Evolutionary conservation across 2,329 filamentous ascomycete species (phyloP), one percentile per base, ranked within the genome.

Genomic region (Clonostachys rhizophaga): DNA sequence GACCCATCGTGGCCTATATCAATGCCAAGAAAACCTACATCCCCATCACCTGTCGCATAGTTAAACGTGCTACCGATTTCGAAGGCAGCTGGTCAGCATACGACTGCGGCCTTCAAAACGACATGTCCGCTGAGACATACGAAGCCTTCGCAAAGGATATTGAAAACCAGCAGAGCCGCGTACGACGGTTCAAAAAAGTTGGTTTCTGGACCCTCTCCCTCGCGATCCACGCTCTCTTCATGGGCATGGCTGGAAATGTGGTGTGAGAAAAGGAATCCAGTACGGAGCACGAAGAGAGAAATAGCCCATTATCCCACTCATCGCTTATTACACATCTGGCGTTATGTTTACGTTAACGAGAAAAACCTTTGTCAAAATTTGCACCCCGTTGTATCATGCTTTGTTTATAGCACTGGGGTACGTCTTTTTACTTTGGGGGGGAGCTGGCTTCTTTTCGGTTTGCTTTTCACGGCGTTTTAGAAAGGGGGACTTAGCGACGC

Each of bases 1-100:
- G 94, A 5, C 94, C 94, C 14, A 99, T 99, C 51, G 91, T 99
- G 39, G 94, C 94, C 7, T 99, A 97, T 65, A 97, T 99, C 68
- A 99, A 99, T 67, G 89, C 90, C 40, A 89, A 91, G 64, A 86
- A 86, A 61, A 95, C 92, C 0, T 97, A 96, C 60, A 97, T 99
- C 40, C 94, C 94, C 24, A 90, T 99, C 58, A 88, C 86, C 57
- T 97, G 94, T 69, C 87, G 92, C 50, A 89, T 99, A 43, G 90
- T 97, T 53, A 99, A 99, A 72, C 83, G 84, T 7, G 79, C 84
- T 16, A 79, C 79, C 49, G 94, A 99, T 63, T 99, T 99, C 60
- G 89, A 97, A 64, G 94, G 94, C 34, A 89, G 87, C 56, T 97
- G 94, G 94, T 92, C 91, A 5, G 78, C 95, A 30, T 97, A 88